These are phyloP conservation scores for Bretziella fagacearum DNA, from an alignment of 2,329 filamentous ascomycete genomes.

Conservation along the genomic window DNA sequence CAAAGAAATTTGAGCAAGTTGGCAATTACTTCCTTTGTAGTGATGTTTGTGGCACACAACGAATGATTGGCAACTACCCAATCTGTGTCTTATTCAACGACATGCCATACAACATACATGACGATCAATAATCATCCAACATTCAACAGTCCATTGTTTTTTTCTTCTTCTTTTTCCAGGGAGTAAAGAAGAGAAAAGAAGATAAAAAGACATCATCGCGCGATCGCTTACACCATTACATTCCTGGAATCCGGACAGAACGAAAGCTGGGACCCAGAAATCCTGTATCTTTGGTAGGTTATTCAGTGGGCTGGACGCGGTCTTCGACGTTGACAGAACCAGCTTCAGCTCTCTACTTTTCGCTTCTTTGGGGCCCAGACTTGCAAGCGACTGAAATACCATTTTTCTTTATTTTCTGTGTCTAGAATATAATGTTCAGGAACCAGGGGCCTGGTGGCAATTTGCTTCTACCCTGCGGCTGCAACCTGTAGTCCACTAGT, in stretches of 20 bases:
- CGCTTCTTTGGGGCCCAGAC: background rate
- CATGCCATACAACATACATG: background rate
- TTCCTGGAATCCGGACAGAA: constrained; percentile 1
- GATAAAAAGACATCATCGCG: background rate
- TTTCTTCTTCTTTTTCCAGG: background rate
- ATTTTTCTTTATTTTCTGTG: background rate
- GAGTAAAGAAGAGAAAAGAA: background rate
- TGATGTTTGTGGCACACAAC: background rate
- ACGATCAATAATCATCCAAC: background rate
- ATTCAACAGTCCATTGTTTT: background rate
- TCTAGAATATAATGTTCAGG: background rate
- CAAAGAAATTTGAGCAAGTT: background rate
- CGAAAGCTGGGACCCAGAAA: background rate
- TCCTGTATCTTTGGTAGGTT: background rate
- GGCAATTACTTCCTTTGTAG: background rate
- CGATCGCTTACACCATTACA: background rate
- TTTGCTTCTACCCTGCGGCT: background rate
- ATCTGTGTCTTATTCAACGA: background rate
- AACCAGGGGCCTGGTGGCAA: background rate
- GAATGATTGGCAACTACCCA: background rate
- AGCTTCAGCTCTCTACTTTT: background rate
- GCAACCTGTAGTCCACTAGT: background rate
- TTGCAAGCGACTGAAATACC: background rate
- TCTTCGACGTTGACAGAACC: background rate
- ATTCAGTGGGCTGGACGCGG: background rate